Evolutionary conservation across 768 basidiomycete species (phyloP).

Genomic region (Amanita rimosa): DNA sequence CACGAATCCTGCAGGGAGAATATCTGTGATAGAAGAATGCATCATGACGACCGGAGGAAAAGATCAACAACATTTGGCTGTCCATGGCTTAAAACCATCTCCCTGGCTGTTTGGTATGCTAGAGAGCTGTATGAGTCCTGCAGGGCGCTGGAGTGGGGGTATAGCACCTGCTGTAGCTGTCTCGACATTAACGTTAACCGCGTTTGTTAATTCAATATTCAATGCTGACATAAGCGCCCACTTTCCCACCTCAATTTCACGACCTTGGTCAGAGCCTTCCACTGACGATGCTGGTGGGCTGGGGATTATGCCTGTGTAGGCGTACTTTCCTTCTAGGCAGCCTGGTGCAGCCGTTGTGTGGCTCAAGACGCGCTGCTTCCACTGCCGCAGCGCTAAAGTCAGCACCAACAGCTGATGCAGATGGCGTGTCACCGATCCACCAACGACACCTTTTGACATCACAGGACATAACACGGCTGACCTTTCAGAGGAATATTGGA

Average conservation of each 20-base stretch:
- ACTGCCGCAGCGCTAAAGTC: slow-evolving; percentile 31
- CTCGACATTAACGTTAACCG: no score
- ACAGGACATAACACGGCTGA: slow-evolving; percentile 53
- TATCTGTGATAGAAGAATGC: not conserved
- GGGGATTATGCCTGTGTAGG: slow-evolving; percentile 10
- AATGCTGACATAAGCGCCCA: not conserved
- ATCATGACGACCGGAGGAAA: not conserved
- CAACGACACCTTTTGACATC: slow-evolving; percentile 42
- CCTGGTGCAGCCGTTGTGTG: not conserved
- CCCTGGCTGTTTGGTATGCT: not conserved
- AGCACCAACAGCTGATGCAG: slow-evolving; percentile 11
- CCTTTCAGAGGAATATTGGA: slow-evolving; percentile 87
- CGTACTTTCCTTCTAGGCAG: not conserved
- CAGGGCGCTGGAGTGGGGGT: not conserved
- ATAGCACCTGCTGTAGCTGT: not conserved
- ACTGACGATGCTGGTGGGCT: slow-evolving; percentile 7
- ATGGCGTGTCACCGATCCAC: slow-evolving; percentile 16
- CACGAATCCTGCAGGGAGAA: not conserved
- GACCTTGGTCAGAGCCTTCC: not conserved
- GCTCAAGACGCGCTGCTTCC: slow-evolving; percentile 28
- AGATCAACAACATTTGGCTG: not conserved
- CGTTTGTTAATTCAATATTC: not conserved
- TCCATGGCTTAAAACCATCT: not conserved
- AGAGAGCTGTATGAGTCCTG: not conserved
- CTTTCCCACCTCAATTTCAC: slow-evolving; percentile 1